phyloP scores from a whole-genome alignment of 2,329 filamentous ascomycete genomes.

The Pseudogymnoascus sp. region DNA sequence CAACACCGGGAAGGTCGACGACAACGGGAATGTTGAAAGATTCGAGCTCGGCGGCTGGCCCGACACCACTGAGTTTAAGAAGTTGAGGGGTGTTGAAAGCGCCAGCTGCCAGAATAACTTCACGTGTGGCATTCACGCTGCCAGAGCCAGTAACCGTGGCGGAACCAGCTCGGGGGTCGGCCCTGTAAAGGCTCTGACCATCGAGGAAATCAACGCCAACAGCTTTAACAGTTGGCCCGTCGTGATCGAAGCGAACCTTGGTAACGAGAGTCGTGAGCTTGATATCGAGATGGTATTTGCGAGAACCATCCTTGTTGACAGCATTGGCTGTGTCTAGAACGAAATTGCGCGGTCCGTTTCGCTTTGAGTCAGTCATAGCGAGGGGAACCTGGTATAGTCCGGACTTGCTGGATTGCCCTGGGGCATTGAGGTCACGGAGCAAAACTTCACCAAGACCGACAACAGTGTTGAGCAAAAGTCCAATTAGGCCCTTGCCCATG shows the following conservation, averaged over 20 bases:
- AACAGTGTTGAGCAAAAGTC: conserved; percentile 10
- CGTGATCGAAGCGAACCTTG: conserved; percentile 33
- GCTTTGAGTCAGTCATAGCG: conserved; percentile 15
- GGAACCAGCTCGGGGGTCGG: conserved; percentile 32
- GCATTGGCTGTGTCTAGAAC: conserved; percentile 21
- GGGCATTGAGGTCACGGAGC: conserved; percentile 17
- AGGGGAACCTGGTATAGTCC: conserved; percentile 22
- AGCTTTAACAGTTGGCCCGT: conserved; percentile 28
- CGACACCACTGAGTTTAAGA: conserved; percentile 40
- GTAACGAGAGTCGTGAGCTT: conserved; percentile 30
- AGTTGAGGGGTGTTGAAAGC: conserved; percentile 41
- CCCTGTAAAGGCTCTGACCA: conserved; percentile 36
- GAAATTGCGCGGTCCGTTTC: conserved; percentile 22
- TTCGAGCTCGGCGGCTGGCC: conserved; percentile 34
- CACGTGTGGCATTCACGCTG: conserved; percentile 31
- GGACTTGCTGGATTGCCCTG: conserved; percentile 16
- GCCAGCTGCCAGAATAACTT: conserved; percentile 43
- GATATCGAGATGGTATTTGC: conserved; percentile 20
- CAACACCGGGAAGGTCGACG: conserved; percentile 54
- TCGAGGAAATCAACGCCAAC: conserved; percentile 37
- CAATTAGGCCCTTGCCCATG: conserved; percentile 14
- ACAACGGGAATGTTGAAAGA: conserved; percentile 43
- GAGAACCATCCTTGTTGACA: conserved; percentile 17
- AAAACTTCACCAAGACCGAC: conserved; percentile 14
- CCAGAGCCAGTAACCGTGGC: conserved; percentile 22